These are phyloP conservation scores for Tulasnella sp. DNA, from an alignment of 768 basidiomycete genomes.

Conservation along the genomic window DNA sequence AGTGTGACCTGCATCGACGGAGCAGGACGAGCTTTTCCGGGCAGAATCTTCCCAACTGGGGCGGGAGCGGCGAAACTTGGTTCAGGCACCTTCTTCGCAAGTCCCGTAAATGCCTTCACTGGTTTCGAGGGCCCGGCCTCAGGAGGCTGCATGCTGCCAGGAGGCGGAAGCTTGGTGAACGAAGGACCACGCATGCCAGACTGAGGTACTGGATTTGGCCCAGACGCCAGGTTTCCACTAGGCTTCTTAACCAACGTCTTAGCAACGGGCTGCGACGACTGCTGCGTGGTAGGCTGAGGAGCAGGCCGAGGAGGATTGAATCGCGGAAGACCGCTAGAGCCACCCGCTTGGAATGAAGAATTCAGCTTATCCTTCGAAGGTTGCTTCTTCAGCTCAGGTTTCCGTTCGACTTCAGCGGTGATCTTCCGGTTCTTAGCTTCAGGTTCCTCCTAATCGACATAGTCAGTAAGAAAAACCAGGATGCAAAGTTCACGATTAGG, in stretches of 20 bases:
- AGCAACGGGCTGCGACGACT: constrained; percentile 1
- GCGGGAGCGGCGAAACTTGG: neutral
- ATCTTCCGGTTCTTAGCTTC: constrained; percentile 58
- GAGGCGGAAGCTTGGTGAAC: constrained; percentile 10
- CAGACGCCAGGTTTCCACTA: constrained; percentile 1
- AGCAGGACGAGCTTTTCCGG: constrained; percentile 41
- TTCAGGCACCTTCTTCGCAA: constrained; percentile 18
- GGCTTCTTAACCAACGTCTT: constrained; percentile 7
- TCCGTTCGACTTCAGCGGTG: constrained; percentile 41
- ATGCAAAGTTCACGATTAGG: neutral
- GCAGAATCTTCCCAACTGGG: neutral
- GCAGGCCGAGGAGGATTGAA: constrained; percentile 25
- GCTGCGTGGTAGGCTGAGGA: constrained; percentile 18
- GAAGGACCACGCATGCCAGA: constrained; percentile 4
- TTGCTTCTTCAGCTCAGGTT: constrained; percentile 40
- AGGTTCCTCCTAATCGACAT: constrained; percentile 51
- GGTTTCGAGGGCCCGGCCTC: constrained; percentile 17
- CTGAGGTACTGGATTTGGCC: neutral
- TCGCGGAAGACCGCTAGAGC: constrained; percentile 5
- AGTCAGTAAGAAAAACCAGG: neutral
- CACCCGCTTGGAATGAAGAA: constrained; percentile 11
- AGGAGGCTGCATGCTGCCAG: constrained; percentile 12
- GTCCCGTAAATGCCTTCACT: constrained; percentile 35
- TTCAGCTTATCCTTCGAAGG: constrained; percentile 44
- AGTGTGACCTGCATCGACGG: constrained; percentile 39